Evolutionary conservation across 2,329 filamentous ascomycete species (phyloP), one percentile per base, ranked within the genome.

Genomic region (Mycosphaerella sp.): DNA sequence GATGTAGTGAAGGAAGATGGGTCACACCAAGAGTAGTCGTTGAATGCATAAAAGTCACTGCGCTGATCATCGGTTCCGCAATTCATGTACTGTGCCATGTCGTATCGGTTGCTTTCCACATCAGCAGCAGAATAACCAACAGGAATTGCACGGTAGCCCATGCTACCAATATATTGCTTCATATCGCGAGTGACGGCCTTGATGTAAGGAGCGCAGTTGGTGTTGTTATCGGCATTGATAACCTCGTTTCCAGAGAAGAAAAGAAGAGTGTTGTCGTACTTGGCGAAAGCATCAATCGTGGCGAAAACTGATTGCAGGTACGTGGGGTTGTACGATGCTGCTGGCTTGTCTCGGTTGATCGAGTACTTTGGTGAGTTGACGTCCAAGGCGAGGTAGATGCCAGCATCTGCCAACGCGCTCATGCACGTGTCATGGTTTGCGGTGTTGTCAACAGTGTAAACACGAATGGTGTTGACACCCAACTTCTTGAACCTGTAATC

Each of bases 21-120:
- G 66, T 82, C 84, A 72, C 88, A 92, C 86, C 85, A 92, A 2
- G 87, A 91, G 75, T 92, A 92, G 74, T 92, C 88, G 74, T 93
- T 93, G 75, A 91, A 90, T 57, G 85, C 87, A 67, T 90, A 92
- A 76, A 92, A 92, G 73, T 95, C 90, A 64, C 85, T 88, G 63
- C 91, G 85, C 75, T 86, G 83, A 60, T 91, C 85, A 46, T 92
- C 87, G 51, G 81, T 76, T 58, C 91, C 91, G 69, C 91, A 96
- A 81, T 95, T 95, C 84, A 96, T 89, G 80, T 95, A 96, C 51
- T 84, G 68, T 45, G 91, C 90, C 70, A 89, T 89, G 75, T 95
- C 82, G 74, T 86, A 82, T 65, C 90, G 87, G 78, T 95, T 95
- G 67, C 83, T 79, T 56, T 87, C 79, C 53, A 95, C 87, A 74